phyloP scores from a whole-genome alignment of 2,329 filamentous ascomycete species.

The Ophiostoma tasmaniense region DNA sequence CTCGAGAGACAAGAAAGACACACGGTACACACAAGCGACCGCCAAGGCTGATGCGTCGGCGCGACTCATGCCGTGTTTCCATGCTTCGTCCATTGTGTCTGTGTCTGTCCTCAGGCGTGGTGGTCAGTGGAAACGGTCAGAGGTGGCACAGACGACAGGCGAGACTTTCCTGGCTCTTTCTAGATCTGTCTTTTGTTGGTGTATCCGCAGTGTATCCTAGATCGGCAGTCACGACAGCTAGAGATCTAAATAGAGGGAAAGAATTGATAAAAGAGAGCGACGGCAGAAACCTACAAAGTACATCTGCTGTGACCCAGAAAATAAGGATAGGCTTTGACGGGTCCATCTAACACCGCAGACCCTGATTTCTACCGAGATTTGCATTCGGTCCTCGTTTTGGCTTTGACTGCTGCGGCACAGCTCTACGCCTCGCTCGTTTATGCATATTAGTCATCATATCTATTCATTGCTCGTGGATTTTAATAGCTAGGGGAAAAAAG shows the following conservation, averaged over 20 bases:
- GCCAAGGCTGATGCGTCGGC: neutral
- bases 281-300: neutral
- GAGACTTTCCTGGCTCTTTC: neutral
- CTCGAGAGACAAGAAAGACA: neutral
- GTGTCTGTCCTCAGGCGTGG: neutral
- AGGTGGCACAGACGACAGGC: neutral
- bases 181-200: neutral
- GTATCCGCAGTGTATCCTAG: neutral
- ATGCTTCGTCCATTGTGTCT: neutral
- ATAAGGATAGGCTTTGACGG: neutral
- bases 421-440: neutral
- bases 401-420: neutral
- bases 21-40: neutral
- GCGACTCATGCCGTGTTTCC: neutral
- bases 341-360: neutral
- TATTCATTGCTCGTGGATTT: neutral
- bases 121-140: neutral
- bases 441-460: neutral
- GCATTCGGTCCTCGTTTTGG: too few relatives aligned
- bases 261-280: too few relatives aligned
- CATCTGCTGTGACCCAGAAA: neutral
- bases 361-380: too few relatives aligned
- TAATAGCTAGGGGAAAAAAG: neutral
- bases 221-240: neutral
- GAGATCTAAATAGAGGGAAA: too few relatives aligned